Conservation (phyloP, 805 yeast genomes). For the Saccharomycopsis vini region DNA sequence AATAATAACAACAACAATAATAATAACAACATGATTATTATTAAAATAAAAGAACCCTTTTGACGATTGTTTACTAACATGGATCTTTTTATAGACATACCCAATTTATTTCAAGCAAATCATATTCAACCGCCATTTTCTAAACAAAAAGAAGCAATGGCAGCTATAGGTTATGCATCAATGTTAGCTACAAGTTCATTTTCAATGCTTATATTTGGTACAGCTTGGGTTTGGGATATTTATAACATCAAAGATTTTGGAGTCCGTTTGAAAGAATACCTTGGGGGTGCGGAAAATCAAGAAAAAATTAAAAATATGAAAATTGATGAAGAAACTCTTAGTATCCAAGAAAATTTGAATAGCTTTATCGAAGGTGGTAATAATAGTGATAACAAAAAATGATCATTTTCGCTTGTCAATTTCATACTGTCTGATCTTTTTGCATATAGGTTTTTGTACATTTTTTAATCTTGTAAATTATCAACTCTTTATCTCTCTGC, state of each 20-base stretch:
- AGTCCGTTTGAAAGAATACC: conserved; percentile 46
- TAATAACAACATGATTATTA: no score
- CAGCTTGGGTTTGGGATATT: conserved; percentile 75
- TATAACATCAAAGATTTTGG: conserved; percentile 64
- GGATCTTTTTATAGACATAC: conserved; percentile 41
- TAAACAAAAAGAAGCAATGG: conserved; percentile 73
- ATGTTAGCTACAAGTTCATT: conserved; percentile 62
- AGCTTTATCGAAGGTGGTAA: conserved; percentile 34
- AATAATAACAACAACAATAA: background rate
- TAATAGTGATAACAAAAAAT: no score
- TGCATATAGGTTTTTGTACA: no score
- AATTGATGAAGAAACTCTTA: conserved; percentile 50
- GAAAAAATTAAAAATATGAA: conserved; percentile 35
- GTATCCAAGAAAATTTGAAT: conserved; percentile 47
- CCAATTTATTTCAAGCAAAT: conserved; percentile 73
- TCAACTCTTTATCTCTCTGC: background rate
- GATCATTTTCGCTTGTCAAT: no score
- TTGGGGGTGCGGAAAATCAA: conserved; percentile 64
- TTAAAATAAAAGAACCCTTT: background rate
- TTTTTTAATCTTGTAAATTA: no score
- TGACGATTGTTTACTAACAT: background rate
- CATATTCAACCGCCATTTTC: conserved; percentile 80
- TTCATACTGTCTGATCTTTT: no score
- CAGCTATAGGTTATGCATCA: conserved; percentile 78
- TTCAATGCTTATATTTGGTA: conserved; percentile 64